These are phyloP conservation scores for Heritiera littoralis DNA, from an alignment of 345 rosid species.

Conservation along the genomic window DNA sequence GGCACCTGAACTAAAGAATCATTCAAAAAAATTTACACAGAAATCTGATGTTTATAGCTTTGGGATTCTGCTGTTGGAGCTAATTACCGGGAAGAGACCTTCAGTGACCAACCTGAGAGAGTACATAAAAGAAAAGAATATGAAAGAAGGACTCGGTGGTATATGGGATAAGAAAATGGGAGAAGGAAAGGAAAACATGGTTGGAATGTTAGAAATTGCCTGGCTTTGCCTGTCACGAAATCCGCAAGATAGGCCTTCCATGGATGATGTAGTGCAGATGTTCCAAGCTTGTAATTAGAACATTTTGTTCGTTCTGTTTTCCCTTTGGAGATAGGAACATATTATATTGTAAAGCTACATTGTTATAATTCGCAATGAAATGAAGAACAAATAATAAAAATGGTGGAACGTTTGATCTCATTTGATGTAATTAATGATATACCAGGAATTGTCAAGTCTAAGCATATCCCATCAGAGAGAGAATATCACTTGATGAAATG, in stretches of 20 bases:
- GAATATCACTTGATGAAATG: neutral
- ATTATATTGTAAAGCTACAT: neutral
- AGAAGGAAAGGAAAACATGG: slow-evolving; percentile 30
- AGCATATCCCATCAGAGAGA: neutral
- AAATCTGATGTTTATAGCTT: slow-evolving; percentile 40
- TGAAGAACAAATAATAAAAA: too few relatives aligned
- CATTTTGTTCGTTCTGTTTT: neutral
- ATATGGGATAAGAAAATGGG: slow-evolving; percentile 32
- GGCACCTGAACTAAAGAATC: slow-evolving; percentile 31
- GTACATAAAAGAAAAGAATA: slow-evolving; percentile 19
- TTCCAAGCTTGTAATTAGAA: slow-evolving; percentile 23
- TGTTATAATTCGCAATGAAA: neutral
- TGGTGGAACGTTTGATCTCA: too few relatives aligned
- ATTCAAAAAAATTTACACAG: neutral
- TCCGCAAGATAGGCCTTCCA: slow-evolving; percentile 32
- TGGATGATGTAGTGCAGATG: slow-evolving; percentile 30
- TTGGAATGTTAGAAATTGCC: slow-evolving; percentile 31
- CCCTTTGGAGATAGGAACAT: too few relatives aligned
- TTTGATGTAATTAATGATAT: neutral
- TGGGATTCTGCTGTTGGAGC: slow-evolving; percentile 33
- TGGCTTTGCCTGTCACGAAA: slow-evolving; percentile 17
- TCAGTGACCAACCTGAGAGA: slow-evolving; percentile 26
- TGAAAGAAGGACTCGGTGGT: slow-evolving; percentile 21
- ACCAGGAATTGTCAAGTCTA: neutral
- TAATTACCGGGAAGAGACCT: slow-evolving; percentile 35